Conservation (phyloP, 176 grass and related monocot species). For the Hyparrhenia diplandra region DNA sequence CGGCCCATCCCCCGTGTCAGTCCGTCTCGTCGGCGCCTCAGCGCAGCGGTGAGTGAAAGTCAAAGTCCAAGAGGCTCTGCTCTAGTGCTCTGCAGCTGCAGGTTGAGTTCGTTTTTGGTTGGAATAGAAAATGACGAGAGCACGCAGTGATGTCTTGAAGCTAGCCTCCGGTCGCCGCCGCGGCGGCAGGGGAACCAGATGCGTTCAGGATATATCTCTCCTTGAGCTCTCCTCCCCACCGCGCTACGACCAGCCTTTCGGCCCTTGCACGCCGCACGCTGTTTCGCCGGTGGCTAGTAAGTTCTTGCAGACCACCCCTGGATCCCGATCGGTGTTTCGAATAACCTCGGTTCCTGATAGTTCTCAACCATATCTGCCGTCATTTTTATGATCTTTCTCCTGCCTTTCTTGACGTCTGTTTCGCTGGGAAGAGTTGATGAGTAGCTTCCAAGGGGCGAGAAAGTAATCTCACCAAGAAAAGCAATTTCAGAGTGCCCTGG, state of each 20-base stretch:
- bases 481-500: too few species aligned
- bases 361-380: not conserved
- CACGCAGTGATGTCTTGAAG: slow-evolving; percentile 2
- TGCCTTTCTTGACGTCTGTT: not conserved
- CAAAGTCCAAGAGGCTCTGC: not conserved
- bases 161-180: not conserved
- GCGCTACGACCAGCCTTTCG: not conserved
- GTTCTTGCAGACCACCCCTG: not conserved
- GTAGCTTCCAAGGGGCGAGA: not conserved
- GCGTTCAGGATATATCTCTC: not conserved
- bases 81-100: not conserved
- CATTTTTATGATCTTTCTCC: not conserved
- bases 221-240: not conserved
- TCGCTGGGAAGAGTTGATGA: not conserved
- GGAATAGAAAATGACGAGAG: not conserved
- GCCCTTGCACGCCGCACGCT: not conserved
- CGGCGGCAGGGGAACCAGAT: not conserved
- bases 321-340: not conserved
- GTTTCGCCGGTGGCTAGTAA: not conserved
- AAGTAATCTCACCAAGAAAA: too few species aligned
- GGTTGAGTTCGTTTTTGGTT: not conserved
- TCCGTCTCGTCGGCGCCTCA: not conserved
- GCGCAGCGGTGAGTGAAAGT: not conserved
- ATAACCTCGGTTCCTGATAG: not conserved
- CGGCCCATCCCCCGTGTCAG: not conserved